These are phyloP conservation scores for Austroboletus olivaceoglutinosus DNA, from an alignment of 1,284 basidiomycete genomes.

Conservation along the genomic window DNA sequence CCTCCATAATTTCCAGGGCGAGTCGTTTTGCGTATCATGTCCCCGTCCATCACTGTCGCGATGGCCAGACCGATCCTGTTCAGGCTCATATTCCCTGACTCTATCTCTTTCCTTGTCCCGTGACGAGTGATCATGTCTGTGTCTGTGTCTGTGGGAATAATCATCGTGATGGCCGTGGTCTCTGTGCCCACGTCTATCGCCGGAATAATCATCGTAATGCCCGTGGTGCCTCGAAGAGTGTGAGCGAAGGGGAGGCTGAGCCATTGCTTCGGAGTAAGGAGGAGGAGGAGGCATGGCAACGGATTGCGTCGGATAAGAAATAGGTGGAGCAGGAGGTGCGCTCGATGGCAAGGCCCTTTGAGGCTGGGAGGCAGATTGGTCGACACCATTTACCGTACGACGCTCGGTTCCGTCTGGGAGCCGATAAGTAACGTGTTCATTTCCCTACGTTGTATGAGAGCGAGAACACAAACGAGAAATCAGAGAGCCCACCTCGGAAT, in stretches of 20 bases:
- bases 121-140: slow-evolving; percentile 9
- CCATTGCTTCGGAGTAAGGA: slow-evolving; percentile 19
- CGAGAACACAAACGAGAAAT: slow-evolving; percentile 9
- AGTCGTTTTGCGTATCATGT: background rate
- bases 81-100: slow-evolving; percentile 7
- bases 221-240: slow-evolving; percentile 22
- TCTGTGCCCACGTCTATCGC: slow-evolving; percentile 12
- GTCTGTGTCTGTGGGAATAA: slow-evolving; percentile 12
- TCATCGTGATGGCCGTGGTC: slow-evolving; percentile 14
- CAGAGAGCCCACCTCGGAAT: slow-evolving; percentile 47
- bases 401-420: slow-evolving; percentile 64
- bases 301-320: slow-evolving; percentile 1
- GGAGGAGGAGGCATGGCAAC: slow-evolving; percentile 13
- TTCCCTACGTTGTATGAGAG: slow-evolving; percentile 49
- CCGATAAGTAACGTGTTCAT: slow-evolving; percentile 63
- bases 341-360: slow-evolving; percentile 10
- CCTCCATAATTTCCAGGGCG: slow-evolving; percentile 16
- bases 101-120: slow-evolving; percentile 9
- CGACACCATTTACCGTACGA: slow-evolving; percentile 66
- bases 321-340: slow-evolving; percentile 5
- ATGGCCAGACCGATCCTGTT: slow-evolving; percentile 2
- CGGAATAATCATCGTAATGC: slow-evolving; percentile 8
- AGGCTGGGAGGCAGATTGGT: slow-evolving; percentile 42
- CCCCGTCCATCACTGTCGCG: slow-evolving; percentile 7
- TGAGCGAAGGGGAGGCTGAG: slow-evolving; percentile 14